These are phyloP conservation scores for Penicillium fimorum DNA, from an alignment of 495 filamentous ascomycete genomes.

Conservation along the genomic window DNA sequence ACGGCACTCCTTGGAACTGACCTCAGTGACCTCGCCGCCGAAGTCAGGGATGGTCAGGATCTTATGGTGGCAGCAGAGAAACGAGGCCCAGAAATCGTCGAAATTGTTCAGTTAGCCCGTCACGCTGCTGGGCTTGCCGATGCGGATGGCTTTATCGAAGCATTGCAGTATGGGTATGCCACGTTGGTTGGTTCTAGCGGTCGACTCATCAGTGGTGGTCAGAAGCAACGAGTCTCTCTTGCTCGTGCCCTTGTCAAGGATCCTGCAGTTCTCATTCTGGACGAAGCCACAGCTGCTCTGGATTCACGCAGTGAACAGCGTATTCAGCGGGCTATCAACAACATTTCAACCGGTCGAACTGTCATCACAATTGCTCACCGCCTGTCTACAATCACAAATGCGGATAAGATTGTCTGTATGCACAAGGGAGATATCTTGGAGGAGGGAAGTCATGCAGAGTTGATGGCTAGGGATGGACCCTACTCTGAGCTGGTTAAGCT, in stretches of 20 bases:
- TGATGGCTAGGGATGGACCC: conserved; percentile 39
- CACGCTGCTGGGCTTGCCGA: conserved; percentile 44
- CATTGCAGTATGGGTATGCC: conserved; percentile 49
- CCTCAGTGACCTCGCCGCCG: conserved; percentile 32
- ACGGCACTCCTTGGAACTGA: conserved; percentile 27
- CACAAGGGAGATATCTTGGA: conserved; percentile 54
- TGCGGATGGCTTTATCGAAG: conserved; percentile 43
- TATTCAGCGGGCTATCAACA: conserved; percentile 51
- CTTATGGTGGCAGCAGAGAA: conserved; percentile 31
- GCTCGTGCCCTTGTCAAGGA: conserved; percentile 72
- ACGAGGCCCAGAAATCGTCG: conserved; percentile 31
- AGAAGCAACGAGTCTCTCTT: conserved; percentile 65
- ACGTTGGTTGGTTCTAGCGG: conserved; percentile 57
- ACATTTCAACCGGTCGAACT: conserved; percentile 45
- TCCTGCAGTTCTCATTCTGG: conserved; percentile 77
- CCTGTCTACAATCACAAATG: conserved; percentile 51
- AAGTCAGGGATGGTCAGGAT: conserved; percentile 37
- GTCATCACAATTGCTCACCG: conserved; percentile 50
- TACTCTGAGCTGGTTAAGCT: conserved; percentile 48
- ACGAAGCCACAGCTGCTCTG: conserved; percentile 70
- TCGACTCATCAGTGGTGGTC: conserved; percentile 58
- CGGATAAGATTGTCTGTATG: conserved; percentile 67
- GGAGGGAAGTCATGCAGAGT: conserved; percentile 49
- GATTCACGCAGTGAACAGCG: conserved; percentile 54
- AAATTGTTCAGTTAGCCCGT: conserved; percentile 40